Evolutionary conservation across 768 basidiomycete genomes (phyloP).

Genomic region (Pholiota conissans): DNA sequence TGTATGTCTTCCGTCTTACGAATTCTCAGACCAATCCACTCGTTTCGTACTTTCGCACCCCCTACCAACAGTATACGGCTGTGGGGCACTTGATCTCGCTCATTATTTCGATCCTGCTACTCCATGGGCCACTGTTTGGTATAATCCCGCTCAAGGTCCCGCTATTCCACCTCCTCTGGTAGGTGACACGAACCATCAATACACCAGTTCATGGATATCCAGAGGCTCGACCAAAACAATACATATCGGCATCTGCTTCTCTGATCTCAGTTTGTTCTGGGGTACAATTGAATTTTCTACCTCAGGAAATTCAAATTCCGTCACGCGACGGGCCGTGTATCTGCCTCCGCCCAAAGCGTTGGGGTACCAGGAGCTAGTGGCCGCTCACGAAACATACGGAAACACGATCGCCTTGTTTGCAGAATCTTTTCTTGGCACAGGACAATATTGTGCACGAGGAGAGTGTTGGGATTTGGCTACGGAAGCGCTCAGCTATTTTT

Average conservation of each 20-base stretch:
- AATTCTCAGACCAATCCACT: slow-evolving; percentile 11
- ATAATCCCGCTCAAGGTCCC: slow-evolving; percentile 27
- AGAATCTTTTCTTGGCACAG: slow-evolving; percentile 41
- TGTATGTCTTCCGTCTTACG: slow-evolving; percentile 31
- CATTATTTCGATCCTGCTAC: slow-evolving; percentile 42
- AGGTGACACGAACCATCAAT: slow-evolving; percentile 25
- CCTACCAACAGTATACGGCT: slow-evolving; percentile 21
- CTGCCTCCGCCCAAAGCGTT: slow-evolving; percentile 38
- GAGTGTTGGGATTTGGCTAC: slow-evolving; percentile 62
- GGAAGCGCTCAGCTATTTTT: slow-evolving; percentile 45
- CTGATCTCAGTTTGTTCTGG: slow-evolving; percentile 52
- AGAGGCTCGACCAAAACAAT: slow-evolving; percentile 30
- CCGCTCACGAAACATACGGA: slow-evolving; percentile 49
- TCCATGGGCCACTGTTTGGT: slow-evolving; percentile 44
- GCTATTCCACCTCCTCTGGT: slow-evolving; percentile 33
- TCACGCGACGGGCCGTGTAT: slow-evolving; percentile 37
- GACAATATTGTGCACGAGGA: slow-evolving; percentile 46
- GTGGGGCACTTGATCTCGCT: slow-evolving; percentile 40
- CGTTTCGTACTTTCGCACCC: slow-evolving; percentile 24
- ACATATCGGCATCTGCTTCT: slow-evolving; percentile 40
- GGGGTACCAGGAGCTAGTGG: slow-evolving; percentile 32
- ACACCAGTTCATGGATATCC: slow-evolving; percentile 27
- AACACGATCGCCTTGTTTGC: slow-evolving; percentile 49
- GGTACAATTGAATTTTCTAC: slow-evolving; percentile 40
- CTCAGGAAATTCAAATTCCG: slow-evolving; percentile 26